Base-by-base conservation (phyloP, 306 rosid genomes). In the Carpinus viminea region DNA sequence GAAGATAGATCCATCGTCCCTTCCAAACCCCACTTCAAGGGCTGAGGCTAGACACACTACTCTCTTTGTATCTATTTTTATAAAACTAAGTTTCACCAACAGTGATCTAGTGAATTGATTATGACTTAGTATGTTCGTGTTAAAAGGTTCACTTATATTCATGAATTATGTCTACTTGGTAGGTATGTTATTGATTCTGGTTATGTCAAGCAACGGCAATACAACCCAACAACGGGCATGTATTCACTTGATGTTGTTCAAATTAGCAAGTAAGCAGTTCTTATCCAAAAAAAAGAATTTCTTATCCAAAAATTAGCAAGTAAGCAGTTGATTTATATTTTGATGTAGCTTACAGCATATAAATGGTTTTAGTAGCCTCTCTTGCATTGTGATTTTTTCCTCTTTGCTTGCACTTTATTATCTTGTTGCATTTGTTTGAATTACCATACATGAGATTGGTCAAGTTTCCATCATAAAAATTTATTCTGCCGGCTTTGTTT, bases 181-280 rank as follows among this genome's bases (percentile, higher is more conserved):
- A 95, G 98, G 90, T 92, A 91, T 83, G 98, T 95, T 81, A 89
- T 91, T 83, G 98, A 95, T 77, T 87, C 97, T 81, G 98, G 98
- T 81, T 95, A 95, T 84, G 98, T 95, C 76, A 95, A 92, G 93
- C 98, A 95, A 86, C 86, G 96, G 41, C 97, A 88, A 79, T 95
- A 95, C 90, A 95, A 91, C 86, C 98, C 98, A 74, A 90, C 96
- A 34, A 84, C 96, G 97, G n/a, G 98, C 82, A 95, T 95, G 98
- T 92, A 92, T 87, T 92, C 98, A 16, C 98, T 92, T 62, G 97
- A 92, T 60, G 90, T 95, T 87, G 93, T 92, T 84, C 98, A 87
- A 91, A 95, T 92, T 85, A 95, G 98, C 98, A 95, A 85, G n/a
- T n/a, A n/a, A n/a, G n/a, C n/a, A n/a, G n/a, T n/a, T n/a, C n/a